Base-by-base conservation (phyloP, 192 early-diverging fungal species). In the Gamsiella multidivaricata region DNA sequence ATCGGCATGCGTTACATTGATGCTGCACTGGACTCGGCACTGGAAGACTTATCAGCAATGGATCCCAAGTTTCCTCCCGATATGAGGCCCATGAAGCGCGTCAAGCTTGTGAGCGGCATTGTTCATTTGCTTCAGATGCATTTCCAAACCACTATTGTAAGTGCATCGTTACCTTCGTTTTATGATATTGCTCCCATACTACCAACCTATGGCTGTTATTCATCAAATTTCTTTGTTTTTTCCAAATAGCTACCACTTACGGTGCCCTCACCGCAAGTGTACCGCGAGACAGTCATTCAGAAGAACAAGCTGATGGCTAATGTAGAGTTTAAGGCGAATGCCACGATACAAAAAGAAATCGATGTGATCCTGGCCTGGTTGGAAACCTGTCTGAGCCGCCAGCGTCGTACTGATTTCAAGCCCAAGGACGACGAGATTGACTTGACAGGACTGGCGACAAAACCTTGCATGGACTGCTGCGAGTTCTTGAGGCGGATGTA, bases 301-400 rank as follows among this genome's bases (percentile, higher is more conserved):
- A 98, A 98, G 79, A 99, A 98, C 81, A 90, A 88, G 57, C 89
- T 96, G 61, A 94, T 97, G 88, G 82, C 89, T 47, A 83, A 83
- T 3, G 78, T 97, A 2, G 97, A 99, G 80, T 68, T 82, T 34
- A 91, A 90, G 68, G 83, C 95, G 12, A 98, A 98, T 73, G 69
- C 83, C 3, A 84, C 96, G 23, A 80, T 93, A 7, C 91, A 91
- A 53, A 90, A 86, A 69, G 85, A 89, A 54, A 87, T 94, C 33
- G 89, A 91, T 61, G 86, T 91, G 36, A 89, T 93, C 34, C 81
- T 90, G 43, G 84, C 88, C 36, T 94, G 91, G 90, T 79, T 98
- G 32, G 80, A 80, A 36, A 72, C 84, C 5, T 71, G 93, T 7
- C 84, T 99, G 25, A 61, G 80, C 23, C 88, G 87, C 67, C 97